Conservation (phyloP, 2,329 filamentous ascomycete genomes). For the Pseudogymnoascus sp. region DNA sequence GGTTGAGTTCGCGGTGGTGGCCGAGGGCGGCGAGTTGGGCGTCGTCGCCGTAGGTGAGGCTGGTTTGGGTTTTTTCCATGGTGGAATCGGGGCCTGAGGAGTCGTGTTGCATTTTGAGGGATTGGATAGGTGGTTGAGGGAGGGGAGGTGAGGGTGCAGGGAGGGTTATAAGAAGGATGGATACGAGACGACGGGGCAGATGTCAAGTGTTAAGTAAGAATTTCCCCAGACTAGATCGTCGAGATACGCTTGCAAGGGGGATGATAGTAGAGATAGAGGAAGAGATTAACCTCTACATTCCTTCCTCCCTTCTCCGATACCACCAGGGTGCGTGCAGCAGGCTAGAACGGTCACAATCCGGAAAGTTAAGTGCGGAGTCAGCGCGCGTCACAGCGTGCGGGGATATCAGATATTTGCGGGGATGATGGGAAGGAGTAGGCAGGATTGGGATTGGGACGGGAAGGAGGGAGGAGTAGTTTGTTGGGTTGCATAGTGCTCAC, state of each 20-base stretch:
- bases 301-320: not conserved
- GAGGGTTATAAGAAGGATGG: not conserved
- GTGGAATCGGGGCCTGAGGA: not conserved
- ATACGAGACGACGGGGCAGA: not conserved
- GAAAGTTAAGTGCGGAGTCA: not conserved
- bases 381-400: not conserved
- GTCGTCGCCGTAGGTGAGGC: slow-evolving; percentile 31
- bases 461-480: not conserved
- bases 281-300: not conserved
- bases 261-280: not conserved
- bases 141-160: not conserved
- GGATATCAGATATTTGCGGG: slow-evolving; percentile 1
- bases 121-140: not conserved
- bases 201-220: not conserved
- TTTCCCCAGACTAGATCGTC: not conserved
- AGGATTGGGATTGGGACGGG: not conserved
- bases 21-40: slow-evolving; percentile 46
- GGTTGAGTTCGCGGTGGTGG: slow-evolving; percentile 39
- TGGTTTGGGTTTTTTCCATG: not conserved
- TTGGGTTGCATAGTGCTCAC: not conserved
- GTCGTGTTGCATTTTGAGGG: not conserved
- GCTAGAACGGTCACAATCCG: not conserved
- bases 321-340: not conserved
- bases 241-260: not conserved
- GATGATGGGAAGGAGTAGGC: not conserved